phyloP scores from a whole-genome alignment of 495 filamentous ascomycete species.

The Daldinia bambusicola region DNA sequence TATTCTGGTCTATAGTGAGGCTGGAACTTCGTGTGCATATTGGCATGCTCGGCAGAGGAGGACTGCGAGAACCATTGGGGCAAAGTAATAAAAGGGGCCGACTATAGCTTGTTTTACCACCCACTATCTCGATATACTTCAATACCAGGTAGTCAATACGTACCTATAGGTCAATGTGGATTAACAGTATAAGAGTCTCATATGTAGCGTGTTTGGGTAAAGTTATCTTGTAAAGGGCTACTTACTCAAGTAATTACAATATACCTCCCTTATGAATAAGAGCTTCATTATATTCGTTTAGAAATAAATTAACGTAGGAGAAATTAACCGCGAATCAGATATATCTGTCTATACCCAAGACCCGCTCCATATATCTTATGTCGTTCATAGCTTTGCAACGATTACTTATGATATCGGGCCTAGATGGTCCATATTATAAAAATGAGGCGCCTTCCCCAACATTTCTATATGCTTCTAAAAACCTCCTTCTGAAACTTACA shows the following conservation, averaged over 20 bases:
- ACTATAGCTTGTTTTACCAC: conserved; percentile 7
- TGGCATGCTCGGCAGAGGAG: conserved; percentile 23
- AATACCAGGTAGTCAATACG: not conserved
- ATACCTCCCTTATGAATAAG: too few relatives aligned
- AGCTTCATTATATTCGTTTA: too few relatives aligned
- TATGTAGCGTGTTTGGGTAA: not conserved
- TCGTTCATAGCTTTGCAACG: not conserved
- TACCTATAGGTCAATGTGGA: not conserved
- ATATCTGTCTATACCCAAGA: too few relatives aligned
- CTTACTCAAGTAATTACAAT: not conserved
- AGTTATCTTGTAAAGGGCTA: not conserved
- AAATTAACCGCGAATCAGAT: too few relatives aligned
- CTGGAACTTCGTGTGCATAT: conserved; percentile 20
- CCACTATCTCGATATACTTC: not conserved
- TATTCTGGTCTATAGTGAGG: conserved; percentile 24
- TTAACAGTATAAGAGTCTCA: not conserved
- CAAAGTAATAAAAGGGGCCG: not conserved
- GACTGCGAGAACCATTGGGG: conserved; percentile 16
- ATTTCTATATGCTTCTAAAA: conserved; percentile 23
- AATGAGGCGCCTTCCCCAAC: conserved; percentile 2
- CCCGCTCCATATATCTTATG: too few relatives aligned
- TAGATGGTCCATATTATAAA: not conserved
- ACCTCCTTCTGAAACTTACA: conserved; percentile 21
- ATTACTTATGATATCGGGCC: not conserved
- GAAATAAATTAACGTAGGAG: too few relatives aligned